Evolutionary conservation across 78 protist species (phyloP).

Genomic region (Polysphondylium violaceum): DNA sequence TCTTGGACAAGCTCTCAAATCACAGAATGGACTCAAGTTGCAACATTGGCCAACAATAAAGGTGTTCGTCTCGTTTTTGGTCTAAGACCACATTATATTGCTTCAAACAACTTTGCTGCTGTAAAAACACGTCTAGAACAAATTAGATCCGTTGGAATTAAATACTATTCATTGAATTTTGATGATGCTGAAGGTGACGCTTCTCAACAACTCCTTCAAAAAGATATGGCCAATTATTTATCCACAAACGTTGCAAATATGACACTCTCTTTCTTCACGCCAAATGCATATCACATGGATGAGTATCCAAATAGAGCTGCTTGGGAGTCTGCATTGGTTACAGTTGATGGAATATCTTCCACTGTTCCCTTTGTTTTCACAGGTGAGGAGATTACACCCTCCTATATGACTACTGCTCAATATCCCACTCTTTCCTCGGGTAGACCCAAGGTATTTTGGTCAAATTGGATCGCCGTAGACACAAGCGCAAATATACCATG

Average conservation of each 20-base stretch:
- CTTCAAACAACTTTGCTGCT: neutral
- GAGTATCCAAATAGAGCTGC: neutral
- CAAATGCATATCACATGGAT: slow-evolving; percentile 14
- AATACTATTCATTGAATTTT: slow-evolving; percentile 30
- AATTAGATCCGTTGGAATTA: slow-evolving; percentile 9
- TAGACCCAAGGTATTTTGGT: slow-evolving; percentile 9
- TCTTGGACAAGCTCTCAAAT: slow-evolving; percentile 9
- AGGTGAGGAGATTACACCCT: slow-evolving; percentile 24
- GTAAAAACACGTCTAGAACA: slow-evolving; percentile 1
- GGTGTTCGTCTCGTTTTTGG: slow-evolving; percentile 40
- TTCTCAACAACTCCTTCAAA: slow-evolving; percentile 9
- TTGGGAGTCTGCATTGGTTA: slow-evolving; percentile 3
- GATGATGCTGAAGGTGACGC: slow-evolving; percentile 63
- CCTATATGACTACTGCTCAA: neutral
- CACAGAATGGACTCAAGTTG: slow-evolving; percentile 4
- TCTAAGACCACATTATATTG: slow-evolving; percentile 42
- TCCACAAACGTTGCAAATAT: neutral
- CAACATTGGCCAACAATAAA: neutral
- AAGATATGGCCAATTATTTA: neutral
- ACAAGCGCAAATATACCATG: slow-evolving; percentile 23
- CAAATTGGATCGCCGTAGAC: slow-evolving; percentile 61
- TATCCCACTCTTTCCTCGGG: slow-evolving; percentile 26
- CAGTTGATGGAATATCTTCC: neutral
- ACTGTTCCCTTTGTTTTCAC: slow-evolving; percentile 32
- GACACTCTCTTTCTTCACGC: slow-evolving; percentile 10